phyloP scores from a whole-genome alignment of 495 filamentous ascomycete genomes.

The Xylaria nigripes region DNA sequence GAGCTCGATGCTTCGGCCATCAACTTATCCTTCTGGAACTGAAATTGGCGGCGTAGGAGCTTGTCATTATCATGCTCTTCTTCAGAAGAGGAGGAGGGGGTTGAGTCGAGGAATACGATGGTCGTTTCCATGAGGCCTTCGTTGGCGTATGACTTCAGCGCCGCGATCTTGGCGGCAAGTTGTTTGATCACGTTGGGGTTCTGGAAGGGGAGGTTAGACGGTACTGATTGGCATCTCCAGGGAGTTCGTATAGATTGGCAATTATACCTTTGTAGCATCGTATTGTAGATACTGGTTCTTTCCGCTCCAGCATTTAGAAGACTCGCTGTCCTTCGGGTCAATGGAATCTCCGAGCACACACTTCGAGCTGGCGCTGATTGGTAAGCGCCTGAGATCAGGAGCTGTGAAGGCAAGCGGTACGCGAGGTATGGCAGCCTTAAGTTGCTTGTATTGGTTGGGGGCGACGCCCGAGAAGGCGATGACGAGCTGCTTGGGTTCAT shows the following conservation, averaged over 20 bases:
- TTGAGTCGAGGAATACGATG: constrained; percentile 32
- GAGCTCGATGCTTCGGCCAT: constrained; percentile 13
- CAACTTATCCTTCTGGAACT: constrained; percentile 26
- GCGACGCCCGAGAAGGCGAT: constrained; percentile 42
- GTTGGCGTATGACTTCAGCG: constrained; percentile 25
- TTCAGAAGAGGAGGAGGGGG: constrained; percentile 14
- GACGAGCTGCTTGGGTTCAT: constrained; percentile 39
- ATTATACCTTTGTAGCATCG: constrained; percentile 33
- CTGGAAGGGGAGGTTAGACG: constrained; percentile 14
- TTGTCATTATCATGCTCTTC: constrained; percentile 23
- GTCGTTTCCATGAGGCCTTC: constrained; percentile 38
- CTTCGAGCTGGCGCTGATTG: constrained; percentile 25
- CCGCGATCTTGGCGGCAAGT: constrained; percentile 28
- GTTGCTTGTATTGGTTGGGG: constrained; percentile 19
- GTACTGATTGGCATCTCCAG: not conserved
- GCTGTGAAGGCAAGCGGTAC: constrained; percentile 37
- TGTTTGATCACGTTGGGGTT: constrained; percentile 22
- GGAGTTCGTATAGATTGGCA: not conserved
- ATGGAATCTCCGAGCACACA: constrained; percentile 35
- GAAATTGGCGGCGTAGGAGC: constrained; percentile 28
- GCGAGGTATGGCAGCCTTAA: constrained; percentile 26
- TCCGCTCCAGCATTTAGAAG: constrained; percentile 39
- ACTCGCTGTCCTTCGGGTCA: constrained; percentile 30
- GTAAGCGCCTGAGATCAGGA: constrained; percentile 30
- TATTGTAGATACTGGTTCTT: constrained; percentile 36